Conservation (phyloP, 2,329 filamentous ascomycete species). For the Gnomoniopsis sp. region DNA sequence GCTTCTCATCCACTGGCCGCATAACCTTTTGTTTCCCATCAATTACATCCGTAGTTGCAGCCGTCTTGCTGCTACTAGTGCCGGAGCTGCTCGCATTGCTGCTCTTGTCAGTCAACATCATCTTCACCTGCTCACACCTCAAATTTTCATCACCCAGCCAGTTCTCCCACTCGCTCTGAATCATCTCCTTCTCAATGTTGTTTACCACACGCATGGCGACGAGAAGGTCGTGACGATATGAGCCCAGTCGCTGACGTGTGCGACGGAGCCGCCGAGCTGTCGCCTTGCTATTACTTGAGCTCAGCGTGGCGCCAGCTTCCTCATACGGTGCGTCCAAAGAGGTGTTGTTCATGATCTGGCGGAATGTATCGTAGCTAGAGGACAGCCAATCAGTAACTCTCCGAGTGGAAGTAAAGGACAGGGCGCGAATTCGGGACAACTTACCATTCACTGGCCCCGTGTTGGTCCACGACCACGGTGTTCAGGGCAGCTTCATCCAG, state of each 20-base stretch:
- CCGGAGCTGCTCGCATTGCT: not conserved
- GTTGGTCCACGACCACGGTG: conserved; percentile 29
- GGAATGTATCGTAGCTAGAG: conserved; percentile 59
- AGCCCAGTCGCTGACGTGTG: conserved; percentile 78
- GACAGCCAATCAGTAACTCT: not conserved
- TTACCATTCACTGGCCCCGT: conserved; percentile 49
- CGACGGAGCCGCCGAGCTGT: conserved; percentile 66
- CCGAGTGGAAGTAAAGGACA: not conserved
- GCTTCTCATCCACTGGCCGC: conserved; percentile 26
- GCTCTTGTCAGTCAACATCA: conserved; percentile 34
- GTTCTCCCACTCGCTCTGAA: conserved; percentile 87
- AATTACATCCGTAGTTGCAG: not conserved
- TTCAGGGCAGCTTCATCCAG: conserved; percentile 60
- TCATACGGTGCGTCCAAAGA: conserved; percentile 57
- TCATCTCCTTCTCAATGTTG: conserved; percentile 78
- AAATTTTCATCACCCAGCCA: conserved; percentile 80
- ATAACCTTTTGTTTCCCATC: conserved; percentile 22
- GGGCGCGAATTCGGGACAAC: conserved; percentile 14
- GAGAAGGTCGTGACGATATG: conserved; percentile 83
- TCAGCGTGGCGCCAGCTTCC: conserved; percentile 45
- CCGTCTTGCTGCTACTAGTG: conserved; percentile 18
- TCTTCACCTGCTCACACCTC: conserved; percentile 64
- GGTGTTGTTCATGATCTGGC: conserved; percentile 52
- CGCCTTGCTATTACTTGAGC: conserved; percentile 46
- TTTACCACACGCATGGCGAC: conserved; percentile 91